phyloP scores from a whole-genome alignment of 148 eudicot species.

The Fagopyrum homotropicum region DNA sequence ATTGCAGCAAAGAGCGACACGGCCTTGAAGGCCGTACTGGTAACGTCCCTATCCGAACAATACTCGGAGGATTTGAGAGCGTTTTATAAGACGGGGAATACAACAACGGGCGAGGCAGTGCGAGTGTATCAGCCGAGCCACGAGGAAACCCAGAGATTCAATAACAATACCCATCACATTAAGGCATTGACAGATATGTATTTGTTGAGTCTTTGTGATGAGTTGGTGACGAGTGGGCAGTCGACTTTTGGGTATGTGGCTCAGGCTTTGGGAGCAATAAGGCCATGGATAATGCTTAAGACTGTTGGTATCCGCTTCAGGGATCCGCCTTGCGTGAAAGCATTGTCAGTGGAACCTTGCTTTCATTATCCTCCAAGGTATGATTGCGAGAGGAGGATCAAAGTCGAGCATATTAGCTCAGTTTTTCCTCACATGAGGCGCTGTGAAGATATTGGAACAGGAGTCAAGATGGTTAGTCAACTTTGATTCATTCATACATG shows the following conservation, averaged over 20 bases:
- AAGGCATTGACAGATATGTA: slow-evolving; percentile 71
- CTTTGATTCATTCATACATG: not conserved
- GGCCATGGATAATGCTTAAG: slow-evolving; percentile 58
- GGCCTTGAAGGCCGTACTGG: slow-evolving; percentile 35
- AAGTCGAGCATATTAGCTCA: slow-evolving; percentile 32
- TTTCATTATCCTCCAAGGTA: slow-evolving; percentile 52
- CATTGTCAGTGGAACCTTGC: slow-evolving; percentile 61
- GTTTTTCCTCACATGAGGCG: slow-evolving; percentile 45
- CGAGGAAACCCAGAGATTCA: slow-evolving; percentile 55
- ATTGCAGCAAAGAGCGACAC: slow-evolving; percentile 11
- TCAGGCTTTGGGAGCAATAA: slow-evolving; percentile 62
- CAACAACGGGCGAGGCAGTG: slow-evolving; percentile 36
- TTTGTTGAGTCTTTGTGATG: slow-evolving; percentile 50
- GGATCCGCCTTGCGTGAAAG: slow-evolving; percentile 51
- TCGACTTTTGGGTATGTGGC: slow-evolving; percentile 74
- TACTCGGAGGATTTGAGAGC: slow-evolving; percentile 35
- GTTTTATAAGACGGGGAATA: slow-evolving; percentile 43
- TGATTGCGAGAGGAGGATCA: slow-evolving; percentile 33
- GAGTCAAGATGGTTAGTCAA: slow-evolving; percentile 43
- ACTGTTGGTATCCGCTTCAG: slow-evolving; percentile 32
- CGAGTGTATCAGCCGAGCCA: slow-evolving; percentile 73
- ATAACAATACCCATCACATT: slow-evolving; percentile 38
- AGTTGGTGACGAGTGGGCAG: slow-evolving; percentile 52
- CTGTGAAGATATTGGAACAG: slow-evolving; percentile 57
- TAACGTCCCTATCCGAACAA: slow-evolving; percentile 46